Evolutionary conservation across 306 rosid species (phyloP), one percentile per base, ranked within the genome.

Genomic region (Prunus dulcis): DNA sequence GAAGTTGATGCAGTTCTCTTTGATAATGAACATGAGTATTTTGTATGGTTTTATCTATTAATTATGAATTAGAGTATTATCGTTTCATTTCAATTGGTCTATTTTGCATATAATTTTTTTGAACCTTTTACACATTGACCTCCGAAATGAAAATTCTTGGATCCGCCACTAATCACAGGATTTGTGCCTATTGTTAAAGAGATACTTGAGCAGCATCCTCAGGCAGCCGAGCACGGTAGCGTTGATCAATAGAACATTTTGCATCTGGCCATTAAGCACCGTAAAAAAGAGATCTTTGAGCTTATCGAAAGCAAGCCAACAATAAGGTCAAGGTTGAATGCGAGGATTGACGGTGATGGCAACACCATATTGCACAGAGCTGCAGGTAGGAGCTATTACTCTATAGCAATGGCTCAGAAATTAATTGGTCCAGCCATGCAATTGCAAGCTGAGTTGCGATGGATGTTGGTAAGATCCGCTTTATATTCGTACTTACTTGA

Each of bases 171-270:
- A 1, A 43, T 55, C 20, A 50, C 2, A 7, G 84, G 86, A 57
- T 57, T 82, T 18, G 2, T 30, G 2, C 76, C 80, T 46, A 79
- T 85, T 2, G 76, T 82, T 5, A 0, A 64, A 0, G 64, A 64
- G 27, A 57, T 27, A 25, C 72, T 75, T 2, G 3, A 1, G 0
- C 41, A 14, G 22, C 67, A 17, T 32, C 46, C 67, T 63, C 67
- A 63, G 46, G 6, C 46, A 11, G 23, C 2, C 4, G 46, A 63
- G 67, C 46, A 6, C 12, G 45, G 30, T 28, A 63, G 19, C 22
- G 0, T 7, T 0, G 2, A 63, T 1, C 46, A 14, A 63, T 46
- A 13, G 6, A 43, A 41, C 55, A 43, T 67, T 43, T 67, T 67
- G 72, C 53, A 67, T 46, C n/a, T 67, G 30, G 72, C 72, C 55